phyloP scores from a whole-genome alignment of 2,329 filamentous ascomycete species.

The Ophiostoma montium region DNA sequence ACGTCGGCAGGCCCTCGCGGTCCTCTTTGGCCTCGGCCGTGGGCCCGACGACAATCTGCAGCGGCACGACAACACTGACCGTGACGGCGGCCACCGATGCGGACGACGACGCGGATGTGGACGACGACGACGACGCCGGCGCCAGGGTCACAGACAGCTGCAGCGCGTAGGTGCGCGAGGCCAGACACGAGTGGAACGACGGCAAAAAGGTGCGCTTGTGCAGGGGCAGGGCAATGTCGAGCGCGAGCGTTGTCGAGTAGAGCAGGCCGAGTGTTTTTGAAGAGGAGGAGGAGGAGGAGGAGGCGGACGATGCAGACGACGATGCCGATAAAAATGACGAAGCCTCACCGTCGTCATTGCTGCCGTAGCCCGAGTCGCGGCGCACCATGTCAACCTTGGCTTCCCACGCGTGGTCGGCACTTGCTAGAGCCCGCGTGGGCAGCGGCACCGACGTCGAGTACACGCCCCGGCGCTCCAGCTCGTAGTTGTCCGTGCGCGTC shows the following conservation, averaged over 20 bases:
- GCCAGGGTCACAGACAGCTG: constrained; percentile 27
- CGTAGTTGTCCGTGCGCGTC: constrained; percentile 18
- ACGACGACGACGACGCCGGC: constrained; percentile 24
- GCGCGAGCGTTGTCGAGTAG: constrained; percentile 28
- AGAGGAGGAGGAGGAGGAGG: background rate
- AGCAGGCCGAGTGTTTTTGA: constrained; percentile 17
- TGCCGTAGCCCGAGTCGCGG: constrained; percentile 37
- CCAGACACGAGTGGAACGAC: constrained; percentile 44
- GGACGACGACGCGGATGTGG: constrained; percentile 1
- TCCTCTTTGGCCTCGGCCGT: constrained; percentile 14
- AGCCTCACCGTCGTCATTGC: constrained; percentile 18
- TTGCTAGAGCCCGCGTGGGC: constrained; percentile 5
- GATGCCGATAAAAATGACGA: background rate
- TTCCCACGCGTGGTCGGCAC: no score
- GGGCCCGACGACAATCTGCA: constrained; percentile 8
- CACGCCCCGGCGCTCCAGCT: constrained; percentile 26
- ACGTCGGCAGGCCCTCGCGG: constrained; percentile 28
- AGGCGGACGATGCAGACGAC: background rate
- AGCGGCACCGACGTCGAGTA: constrained; percentile 33
- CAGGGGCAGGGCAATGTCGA: constrained; percentile 35
- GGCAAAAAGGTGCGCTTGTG: constrained; percentile 37
- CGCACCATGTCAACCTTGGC: constrained; percentile 21
- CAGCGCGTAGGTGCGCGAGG: constrained; percentile 39
- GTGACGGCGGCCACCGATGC: constrained; percentile 1
- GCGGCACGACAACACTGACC: constrained; percentile 8